Conservation (phyloP, 2,329 filamentous ascomycete species). For the Microdochium bolleyi region DNA sequence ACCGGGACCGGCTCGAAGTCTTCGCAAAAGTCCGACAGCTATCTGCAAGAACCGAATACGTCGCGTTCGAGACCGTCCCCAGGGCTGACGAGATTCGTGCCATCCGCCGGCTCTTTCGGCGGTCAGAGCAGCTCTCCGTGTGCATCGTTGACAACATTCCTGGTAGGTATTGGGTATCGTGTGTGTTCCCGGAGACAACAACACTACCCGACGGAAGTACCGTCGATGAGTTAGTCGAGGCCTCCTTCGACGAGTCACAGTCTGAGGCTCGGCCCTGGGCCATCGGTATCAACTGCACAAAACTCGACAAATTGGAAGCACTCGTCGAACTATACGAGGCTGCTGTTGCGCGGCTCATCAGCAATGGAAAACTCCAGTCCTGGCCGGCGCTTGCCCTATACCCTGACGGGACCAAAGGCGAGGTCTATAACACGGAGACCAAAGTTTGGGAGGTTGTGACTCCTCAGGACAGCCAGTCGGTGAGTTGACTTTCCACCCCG, state of each 20-base stretch:
- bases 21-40: conserved; percentile 34
- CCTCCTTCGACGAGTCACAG: conserved; percentile 13
- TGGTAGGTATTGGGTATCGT: conserved; percentile 51
- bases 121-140: conserved; percentile 17
- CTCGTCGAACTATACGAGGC: conserved; percentile 48
- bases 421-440: conserved; percentile 57
- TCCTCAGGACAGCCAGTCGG: conserved; percentile 12
- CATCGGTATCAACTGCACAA: conserved; percentile 63
- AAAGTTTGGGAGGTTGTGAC: conserved; percentile 47
- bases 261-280: conserved; percentile 40
- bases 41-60: conserved; percentile 35
- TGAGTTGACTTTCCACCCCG: conserved; percentile 9
- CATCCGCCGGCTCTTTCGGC: conserved; percentile 36
- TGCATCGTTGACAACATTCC: conserved; percentile 6
- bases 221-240: conserved; percentile 29
- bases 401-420: conserved; percentile 61
- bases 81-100: conserved; percentile 54
- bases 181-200: conserved; percentile 51
- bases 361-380: conserved; percentile 19
- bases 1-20: conserved; percentile 41
- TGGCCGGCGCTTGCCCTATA: conserved; percentile 55
- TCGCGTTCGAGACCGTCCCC: conserved; percentile 61
- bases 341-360: conserved; percentile 29
- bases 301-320: conserved; percentile 50
- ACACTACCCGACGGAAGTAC: conserved; percentile 47